phyloP scores from a whole-genome alignment of 2,329 filamentous ascomycete species.

The Dactylellina drechsleri region DNA sequence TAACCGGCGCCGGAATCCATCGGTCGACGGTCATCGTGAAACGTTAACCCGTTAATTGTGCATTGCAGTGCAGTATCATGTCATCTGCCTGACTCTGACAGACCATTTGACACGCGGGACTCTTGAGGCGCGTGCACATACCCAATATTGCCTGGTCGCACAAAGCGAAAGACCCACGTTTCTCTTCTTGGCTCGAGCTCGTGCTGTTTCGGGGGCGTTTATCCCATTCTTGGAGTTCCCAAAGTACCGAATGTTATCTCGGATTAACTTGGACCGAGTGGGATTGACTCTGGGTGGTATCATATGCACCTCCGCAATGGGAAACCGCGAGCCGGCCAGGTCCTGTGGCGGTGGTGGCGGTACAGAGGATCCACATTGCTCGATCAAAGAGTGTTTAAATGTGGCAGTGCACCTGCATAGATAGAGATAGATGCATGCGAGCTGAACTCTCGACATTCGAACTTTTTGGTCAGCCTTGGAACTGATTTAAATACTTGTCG shows the following conservation, averaged over 20 bases:
- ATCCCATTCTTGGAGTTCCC: not conserved
- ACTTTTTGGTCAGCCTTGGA: conserved; percentile 11
- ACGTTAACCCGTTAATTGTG: no score
- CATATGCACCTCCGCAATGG: not conserved
- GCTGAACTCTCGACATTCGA: conserved; percentile 12
- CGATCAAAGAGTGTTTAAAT: not conserved
- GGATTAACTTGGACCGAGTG: no score
- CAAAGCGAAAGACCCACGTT: conserved; percentile 19
- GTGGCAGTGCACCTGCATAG: conserved; percentile 17
- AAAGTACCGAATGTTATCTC: no score
- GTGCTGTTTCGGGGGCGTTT: conserved; percentile 14
- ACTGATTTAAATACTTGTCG: conserved; percentile 2
- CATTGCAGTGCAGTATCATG: not conserved
- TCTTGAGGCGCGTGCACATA: conserved; percentile 24
- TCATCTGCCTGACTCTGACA: not conserved
- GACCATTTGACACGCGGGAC: not conserved
- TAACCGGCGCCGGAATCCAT: conserved; percentile 9
- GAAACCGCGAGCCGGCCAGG: not conserved
- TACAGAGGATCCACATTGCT: not conserved
- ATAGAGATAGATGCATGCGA: not conserved
- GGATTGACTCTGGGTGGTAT: no score
- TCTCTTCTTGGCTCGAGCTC: conserved; percentile 1
- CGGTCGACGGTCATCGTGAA: not conserved
- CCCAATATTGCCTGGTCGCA: conserved; percentile 21
- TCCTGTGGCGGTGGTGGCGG: conserved; percentile 36